Conservation (phyloP, 768 basidiomycete genomes). For the Mycena floridula region DNA sequence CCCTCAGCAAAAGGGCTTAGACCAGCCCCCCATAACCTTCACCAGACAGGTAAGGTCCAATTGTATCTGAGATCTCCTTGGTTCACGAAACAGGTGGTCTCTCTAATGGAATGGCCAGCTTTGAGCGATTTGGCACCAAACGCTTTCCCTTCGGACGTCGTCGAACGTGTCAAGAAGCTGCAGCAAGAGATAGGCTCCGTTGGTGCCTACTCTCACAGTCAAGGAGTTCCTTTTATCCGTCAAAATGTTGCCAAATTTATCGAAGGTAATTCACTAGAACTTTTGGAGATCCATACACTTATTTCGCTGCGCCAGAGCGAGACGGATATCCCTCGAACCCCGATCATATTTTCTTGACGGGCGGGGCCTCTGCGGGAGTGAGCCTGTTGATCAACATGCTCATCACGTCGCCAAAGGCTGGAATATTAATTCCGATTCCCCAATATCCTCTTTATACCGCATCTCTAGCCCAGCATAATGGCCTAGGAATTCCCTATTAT, state of each 20-base stretch:
- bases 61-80: not conserved
- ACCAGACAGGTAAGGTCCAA: slow-evolving; percentile 69
- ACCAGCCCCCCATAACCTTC: slow-evolving; percentile 92
- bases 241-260: slow-evolving; percentile 88
- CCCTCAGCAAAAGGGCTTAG: slow-evolving; percentile 91
- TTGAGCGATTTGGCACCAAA: slow-evolving; percentile 70
- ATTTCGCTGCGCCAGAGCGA: slow-evolving; percentile 61
- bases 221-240: slow-evolving; percentile 87
- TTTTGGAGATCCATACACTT: not conserved
- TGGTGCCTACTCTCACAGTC: slow-evolving; percentile 94
- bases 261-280: slow-evolving; percentile 43
- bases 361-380: slow-evolving; percentile 93
- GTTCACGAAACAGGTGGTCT: slow-evolving; percentile 60
- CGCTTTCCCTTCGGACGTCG: slow-evolving; percentile 81
- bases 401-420: slow-evolving; percentile 58
- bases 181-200: slow-evolving; percentile 82
- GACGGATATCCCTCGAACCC: slow-evolving; percentile 85
- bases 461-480: slow-evolving; percentile 78
- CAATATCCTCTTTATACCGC: slow-evolving; percentile 99
- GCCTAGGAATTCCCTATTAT: slow-evolving; percentile 81
- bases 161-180: slow-evolving; percentile 79
- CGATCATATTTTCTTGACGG: slow-evolving; percentile 88
- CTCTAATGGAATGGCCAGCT: slow-evolving; percentile 87
- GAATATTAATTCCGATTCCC: slow-evolving; percentile 92
- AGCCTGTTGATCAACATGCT: slow-evolving; percentile 78